phyloP scores from a whole-genome alignment of 257 asterid species.

The Euphrasia confusa region DNA sequence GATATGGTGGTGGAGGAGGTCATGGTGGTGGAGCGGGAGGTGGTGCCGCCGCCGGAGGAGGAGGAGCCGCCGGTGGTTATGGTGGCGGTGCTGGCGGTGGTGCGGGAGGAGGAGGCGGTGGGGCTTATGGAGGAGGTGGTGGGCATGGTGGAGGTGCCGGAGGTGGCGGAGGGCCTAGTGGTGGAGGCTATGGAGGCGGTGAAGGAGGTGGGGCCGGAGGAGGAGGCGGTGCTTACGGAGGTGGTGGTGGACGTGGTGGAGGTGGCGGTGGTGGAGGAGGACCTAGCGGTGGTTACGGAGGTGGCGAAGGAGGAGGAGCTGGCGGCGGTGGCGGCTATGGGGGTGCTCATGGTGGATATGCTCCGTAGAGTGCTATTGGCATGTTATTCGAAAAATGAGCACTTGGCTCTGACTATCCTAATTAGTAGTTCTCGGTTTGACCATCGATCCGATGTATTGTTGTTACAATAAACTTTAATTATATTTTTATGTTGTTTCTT shows the following conservation, averaged over 20 bases:
- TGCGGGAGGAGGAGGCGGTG: conserved; percentile 31
- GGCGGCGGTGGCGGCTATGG: neutral
- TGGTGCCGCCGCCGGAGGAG: neutral
- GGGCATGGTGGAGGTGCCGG: conserved; percentile 35
- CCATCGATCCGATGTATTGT: neutral
- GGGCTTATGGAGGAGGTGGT: conserved; percentile 28
- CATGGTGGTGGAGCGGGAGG: neutral
- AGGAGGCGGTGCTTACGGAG: conserved; percentile 32
- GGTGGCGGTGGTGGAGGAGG: conserved; percentile 14
- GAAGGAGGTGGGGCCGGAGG: conserved; percentile 62
- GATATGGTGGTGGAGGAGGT: neutral
- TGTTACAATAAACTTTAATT: neutral
- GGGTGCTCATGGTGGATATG: neutral
- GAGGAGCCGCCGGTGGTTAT: neutral
- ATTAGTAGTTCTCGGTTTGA: neutral
- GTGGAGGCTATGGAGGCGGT: conserved; percentile 29
- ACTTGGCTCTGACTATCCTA: neutral
- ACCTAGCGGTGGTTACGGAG: neutral
- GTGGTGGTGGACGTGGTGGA: conserved; percentile 32
- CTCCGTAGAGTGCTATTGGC: neutral
- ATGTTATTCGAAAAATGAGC: neutral
- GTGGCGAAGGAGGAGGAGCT: neutral
- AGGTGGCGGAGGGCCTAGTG: conserved; percentile 24
- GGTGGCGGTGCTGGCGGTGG: conserved; percentile 35
- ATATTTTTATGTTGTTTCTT: no score